phyloP scores from a whole-genome alignment of 2,329 filamentous ascomycete genomes.

The Colletotrichum navitas region DNA sequence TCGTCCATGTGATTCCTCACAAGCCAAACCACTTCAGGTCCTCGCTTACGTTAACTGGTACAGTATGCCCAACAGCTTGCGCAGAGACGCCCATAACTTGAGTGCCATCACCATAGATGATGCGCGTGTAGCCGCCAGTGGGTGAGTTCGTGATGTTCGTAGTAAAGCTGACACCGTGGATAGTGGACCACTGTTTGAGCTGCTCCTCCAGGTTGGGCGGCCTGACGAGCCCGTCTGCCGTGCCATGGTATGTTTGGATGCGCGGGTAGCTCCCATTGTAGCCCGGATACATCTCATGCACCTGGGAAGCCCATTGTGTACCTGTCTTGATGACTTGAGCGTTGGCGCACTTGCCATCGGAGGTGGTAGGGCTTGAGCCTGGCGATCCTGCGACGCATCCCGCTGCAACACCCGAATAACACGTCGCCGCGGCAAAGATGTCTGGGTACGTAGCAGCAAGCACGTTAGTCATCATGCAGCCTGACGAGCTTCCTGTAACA shows the following conservation, averaged over 20 bases:
- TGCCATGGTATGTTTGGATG: constrained; percentile 51
- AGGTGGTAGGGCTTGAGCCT: constrained; percentile 43
- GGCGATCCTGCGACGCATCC: constrained; percentile 48
- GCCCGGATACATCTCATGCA: constrained; percentile 50
- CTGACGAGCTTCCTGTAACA: constrained; percentile 56
- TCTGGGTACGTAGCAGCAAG: constrained; percentile 52
- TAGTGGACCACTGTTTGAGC: constrained; percentile 44
- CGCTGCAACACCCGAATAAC: constrained; percentile 51
- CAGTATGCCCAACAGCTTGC: constrained; percentile 49
- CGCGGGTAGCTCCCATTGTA: constrained; percentile 50
- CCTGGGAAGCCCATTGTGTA: constrained; percentile 59
- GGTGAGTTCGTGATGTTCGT: constrained; percentile 47
- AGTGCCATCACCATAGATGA: constrained; percentile 51
- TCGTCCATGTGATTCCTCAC: constrained; percentile 1
- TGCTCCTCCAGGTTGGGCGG: constrained; percentile 45
- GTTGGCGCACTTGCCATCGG: constrained; percentile 55
- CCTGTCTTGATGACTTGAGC: constrained; percentile 55
- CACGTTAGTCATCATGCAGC: constrained; percentile 55
- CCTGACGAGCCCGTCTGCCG: constrained; percentile 52
- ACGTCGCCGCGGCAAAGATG: constrained; percentile 50
- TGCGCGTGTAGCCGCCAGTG: constrained; percentile 49
- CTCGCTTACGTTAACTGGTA: constrained; percentile 45
- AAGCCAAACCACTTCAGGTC: constrained; percentile 44
- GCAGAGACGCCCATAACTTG: constrained; percentile 49
- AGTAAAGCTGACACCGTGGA: constrained; percentile 43